Evolutionary conservation across 768 basidiomycete species (phyloP).

Genomic region (Amanita exitialis): DNA sequence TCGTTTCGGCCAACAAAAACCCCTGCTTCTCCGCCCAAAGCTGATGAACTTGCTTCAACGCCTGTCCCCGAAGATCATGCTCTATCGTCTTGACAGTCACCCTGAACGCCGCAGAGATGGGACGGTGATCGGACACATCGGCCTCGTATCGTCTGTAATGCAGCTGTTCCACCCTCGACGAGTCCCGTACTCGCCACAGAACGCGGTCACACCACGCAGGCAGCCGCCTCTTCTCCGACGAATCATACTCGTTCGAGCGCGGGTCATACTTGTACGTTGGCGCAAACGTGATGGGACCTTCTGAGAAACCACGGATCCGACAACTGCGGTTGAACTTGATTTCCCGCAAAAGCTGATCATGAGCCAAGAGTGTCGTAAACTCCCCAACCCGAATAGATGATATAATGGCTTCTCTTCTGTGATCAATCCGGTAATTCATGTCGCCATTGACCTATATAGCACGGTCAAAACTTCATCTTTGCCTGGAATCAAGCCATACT

Average conservation of each 20-base stretch:
- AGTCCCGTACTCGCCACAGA: conserved; percentile 57
- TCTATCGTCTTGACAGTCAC: conserved; percentile 68
- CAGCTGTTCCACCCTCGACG: conserved; percentile 48
- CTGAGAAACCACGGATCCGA: conserved; percentile 73
- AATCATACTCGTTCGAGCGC: conserved; percentile 68
- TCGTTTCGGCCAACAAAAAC: conserved; percentile 26
- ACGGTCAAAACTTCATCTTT: background rate
- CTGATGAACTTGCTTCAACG: conserved; percentile 44
- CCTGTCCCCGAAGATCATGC: conserved; percentile 42
- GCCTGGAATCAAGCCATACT: conserved; percentile 17
- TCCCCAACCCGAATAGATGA: conserved; percentile 62
- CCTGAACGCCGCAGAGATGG: conserved; percentile 72
- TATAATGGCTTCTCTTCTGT: conserved; percentile 76
- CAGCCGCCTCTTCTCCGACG: conserved; percentile 77
- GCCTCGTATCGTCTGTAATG: conserved; percentile 79
- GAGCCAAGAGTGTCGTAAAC: conserved; percentile 45
- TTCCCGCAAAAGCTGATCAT: conserved; percentile 89
- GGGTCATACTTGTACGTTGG: conserved; percentile 97
- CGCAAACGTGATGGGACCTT: conserved; percentile 72
- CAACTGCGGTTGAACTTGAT: conserved; percentile 83
- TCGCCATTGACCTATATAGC: conserved; percentile 71
- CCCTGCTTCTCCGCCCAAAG: conserved; percentile 43
- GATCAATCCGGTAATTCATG: conserved; percentile 96
- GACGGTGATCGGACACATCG: conserved; percentile 86
- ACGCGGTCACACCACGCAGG: conserved; percentile 98